phyloP scores from a whole-genome alignment of 148 eudicot species.

The Spergularia marina region DNA sequence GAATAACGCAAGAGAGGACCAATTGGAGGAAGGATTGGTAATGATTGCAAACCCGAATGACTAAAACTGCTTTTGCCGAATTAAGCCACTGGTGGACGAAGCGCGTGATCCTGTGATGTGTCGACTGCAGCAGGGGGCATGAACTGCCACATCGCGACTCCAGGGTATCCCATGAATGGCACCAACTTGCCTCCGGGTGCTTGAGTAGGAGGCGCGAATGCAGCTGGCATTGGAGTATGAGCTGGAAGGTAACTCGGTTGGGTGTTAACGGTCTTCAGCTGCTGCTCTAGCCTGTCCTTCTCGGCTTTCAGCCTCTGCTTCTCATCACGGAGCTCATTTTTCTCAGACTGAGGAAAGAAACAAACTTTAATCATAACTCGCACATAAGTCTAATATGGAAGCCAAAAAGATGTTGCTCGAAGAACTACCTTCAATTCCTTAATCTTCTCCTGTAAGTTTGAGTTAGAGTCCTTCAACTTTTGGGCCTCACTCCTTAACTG shows the following conservation, averaged over 20 bases:
- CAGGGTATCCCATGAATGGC: slow-evolving; percentile 63
- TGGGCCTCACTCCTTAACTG: slow-evolving; percentile 61
- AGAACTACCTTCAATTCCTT: slow-evolving; percentile 60
- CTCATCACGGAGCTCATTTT: slow-evolving; percentile 73
- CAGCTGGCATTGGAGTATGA: slow-evolving; percentile 54
- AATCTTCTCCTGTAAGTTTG: slow-evolving; percentile 58
- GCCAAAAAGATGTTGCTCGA: not conserved
- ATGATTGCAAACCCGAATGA: slow-evolving; percentile 9
- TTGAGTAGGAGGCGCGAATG: slow-evolving; percentile 51
- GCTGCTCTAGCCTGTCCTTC: slow-evolving; percentile 71
- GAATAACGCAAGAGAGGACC: slow-evolving; percentile 11
- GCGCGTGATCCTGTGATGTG: slow-evolving; percentile 70
- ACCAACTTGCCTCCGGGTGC: slow-evolving; percentile 58
- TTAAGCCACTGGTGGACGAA: slow-evolving; percentile 77
- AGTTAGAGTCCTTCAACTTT: slow-evolving; percentile 64
- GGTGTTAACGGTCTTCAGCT: slow-evolving; percentile 48
- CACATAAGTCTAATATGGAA: not conserved
- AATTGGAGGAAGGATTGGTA: not conserved
- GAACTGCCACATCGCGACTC: slow-evolving; percentile 87
- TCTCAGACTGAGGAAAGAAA: slow-evolving; percentile 43
- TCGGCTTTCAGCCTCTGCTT: slow-evolving; percentile 74
- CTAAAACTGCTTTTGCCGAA: not conserved
- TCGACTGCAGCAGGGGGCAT: slow-evolving; percentile 80
- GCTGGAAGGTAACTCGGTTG: slow-evolving; percentile 55
- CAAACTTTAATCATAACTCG: not conserved